Evolutionary conservation across 2,329 filamentous ascomycete species (phyloP).

Genomic region (Lasiodiplodia hormozganensis): DNA sequence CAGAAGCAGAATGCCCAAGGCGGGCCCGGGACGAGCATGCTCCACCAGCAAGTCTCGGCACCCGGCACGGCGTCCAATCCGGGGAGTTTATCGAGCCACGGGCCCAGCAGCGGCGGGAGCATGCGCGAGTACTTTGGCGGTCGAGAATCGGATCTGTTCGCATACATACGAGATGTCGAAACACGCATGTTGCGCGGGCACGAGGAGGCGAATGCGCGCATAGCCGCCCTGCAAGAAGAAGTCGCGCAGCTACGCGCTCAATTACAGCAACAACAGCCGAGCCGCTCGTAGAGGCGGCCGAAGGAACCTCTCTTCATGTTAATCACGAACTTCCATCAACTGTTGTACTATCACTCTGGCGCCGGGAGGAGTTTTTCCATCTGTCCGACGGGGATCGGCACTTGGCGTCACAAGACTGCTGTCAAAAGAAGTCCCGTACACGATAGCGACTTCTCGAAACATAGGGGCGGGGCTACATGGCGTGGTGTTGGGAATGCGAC

Average conservation of each 20-base stretch:
- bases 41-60: constrained; percentile 46
- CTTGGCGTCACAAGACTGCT: constrained; percentile 29
- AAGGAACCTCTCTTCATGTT: constrained; percentile 27
- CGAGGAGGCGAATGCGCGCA: constrained; percentile 56
- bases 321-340: constrained; percentile 26
- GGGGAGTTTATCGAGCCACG: constrained; percentile 55
- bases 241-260: constrained; percentile 38
- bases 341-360: constrained; percentile 32
- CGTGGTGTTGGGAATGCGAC: constrained; percentile 22
- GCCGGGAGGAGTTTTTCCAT: constrained; percentile 28
- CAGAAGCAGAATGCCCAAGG: constrained; percentile 34
- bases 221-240: constrained; percentile 53
- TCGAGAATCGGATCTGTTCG: constrained; percentile 65
- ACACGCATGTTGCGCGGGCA: constrained; percentile 54
- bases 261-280: constrained; percentile 27
- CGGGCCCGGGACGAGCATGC: constrained; percentile 48
- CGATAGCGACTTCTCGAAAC: constrained; percentile 36
- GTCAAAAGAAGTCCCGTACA: constrained; percentile 37
- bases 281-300: constrained; percentile 19
- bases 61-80: constrained; percentile 56
- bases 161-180: constrained; percentile 75
- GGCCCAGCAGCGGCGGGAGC: constrained; percentile 64
- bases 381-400: constrained; percentile 28
- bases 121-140: constrained; percentile 71
- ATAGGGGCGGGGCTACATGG: constrained; percentile 8